These are phyloP conservation scores for Antitrichia curtipendula DNA, from an alignment of 225 moss, liverwort and hornwort genomes.

Conservation along the genomic window DNA sequence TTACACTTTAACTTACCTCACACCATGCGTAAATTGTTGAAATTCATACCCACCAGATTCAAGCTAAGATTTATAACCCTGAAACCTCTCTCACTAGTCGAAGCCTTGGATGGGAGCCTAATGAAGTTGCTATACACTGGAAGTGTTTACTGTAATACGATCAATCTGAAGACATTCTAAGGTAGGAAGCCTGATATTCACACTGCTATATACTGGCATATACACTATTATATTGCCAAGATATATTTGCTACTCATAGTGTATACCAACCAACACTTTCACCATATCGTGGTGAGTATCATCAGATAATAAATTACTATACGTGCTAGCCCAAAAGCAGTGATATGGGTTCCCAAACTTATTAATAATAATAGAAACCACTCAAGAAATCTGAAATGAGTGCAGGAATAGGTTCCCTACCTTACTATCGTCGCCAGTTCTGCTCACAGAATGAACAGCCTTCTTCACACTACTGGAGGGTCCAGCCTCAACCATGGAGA, in stretches of 20 bases:
- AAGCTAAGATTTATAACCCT: background rate
- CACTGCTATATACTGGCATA: background rate
- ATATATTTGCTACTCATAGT: background rate
- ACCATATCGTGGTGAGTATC: background rate
- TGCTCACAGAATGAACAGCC: background rate
- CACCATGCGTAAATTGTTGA: background rate
- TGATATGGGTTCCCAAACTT: background rate
- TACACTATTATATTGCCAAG: background rate
- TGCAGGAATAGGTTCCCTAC: background rate
- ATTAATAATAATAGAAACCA: background rate
- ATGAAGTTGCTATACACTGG: background rate
- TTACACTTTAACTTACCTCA: background rate
- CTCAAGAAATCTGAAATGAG: background rate
- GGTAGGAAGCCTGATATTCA: background rate
- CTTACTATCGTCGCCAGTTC: background rate
- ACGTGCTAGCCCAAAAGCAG: background rate
- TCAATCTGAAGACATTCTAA: background rate
- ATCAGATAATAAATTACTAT: background rate
- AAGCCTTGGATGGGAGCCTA: background rate
- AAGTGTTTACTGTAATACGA: background rate
- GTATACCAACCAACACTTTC: background rate
- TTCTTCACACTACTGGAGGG: background rate
- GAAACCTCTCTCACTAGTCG: background rate
- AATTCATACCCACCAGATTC: background rate
- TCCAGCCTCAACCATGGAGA: conserved; percentile 16